Evolutionary conservation across 768 basidiomycete species (phyloP).

Genomic region (Galerina marginata): DNA sequence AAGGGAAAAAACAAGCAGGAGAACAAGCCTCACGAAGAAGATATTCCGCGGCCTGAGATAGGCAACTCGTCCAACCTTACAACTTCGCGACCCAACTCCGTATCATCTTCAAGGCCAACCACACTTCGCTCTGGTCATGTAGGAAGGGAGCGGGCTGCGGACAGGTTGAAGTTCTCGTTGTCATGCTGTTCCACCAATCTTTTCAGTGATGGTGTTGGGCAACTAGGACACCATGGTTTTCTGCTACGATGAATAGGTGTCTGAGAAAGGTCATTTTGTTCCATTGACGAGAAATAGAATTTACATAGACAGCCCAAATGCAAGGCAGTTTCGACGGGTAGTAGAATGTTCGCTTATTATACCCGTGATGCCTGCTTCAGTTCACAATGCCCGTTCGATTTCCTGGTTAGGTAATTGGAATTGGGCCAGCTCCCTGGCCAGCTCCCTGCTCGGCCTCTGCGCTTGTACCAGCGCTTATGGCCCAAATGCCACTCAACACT

Average conservation of each 20-base stretch:
- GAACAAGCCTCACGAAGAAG: not conserved
- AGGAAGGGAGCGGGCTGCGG: not conserved
- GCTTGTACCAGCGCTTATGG: too few relatives aligned
- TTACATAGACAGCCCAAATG: too few relatives aligned
- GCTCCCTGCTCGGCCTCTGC: too few relatives aligned
- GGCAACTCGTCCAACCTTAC: not conserved
- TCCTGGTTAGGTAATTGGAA: too few relatives aligned
- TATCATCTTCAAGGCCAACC: not conserved
- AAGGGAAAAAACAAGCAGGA: not conserved
- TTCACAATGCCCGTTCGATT: too few relatives aligned
- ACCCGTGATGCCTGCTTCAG: too few relatives aligned
- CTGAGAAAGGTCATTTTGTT: too few relatives aligned
- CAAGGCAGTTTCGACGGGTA: too few relatives aligned
- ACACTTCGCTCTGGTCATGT: not conserved
- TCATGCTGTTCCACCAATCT: constrained; percentile 13
- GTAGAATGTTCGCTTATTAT: too few relatives aligned
- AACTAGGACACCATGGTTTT: not conserved
- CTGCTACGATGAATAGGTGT: not conserved
- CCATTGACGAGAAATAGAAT: too few relatives aligned
- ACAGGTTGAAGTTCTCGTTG: constrained; percentile 1
- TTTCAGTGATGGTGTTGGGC: constrained; percentile 14
- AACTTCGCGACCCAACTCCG: not conserved
- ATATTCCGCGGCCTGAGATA: not conserved
- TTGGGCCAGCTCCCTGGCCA: too few relatives aligned
- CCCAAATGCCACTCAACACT: too few relatives aligned